Evolutionary conservation across 768 basidiomycete genomes (phyloP), one percentile per base, ranked within the genome.

Genomic region (Termitomyces sp.): DNA sequence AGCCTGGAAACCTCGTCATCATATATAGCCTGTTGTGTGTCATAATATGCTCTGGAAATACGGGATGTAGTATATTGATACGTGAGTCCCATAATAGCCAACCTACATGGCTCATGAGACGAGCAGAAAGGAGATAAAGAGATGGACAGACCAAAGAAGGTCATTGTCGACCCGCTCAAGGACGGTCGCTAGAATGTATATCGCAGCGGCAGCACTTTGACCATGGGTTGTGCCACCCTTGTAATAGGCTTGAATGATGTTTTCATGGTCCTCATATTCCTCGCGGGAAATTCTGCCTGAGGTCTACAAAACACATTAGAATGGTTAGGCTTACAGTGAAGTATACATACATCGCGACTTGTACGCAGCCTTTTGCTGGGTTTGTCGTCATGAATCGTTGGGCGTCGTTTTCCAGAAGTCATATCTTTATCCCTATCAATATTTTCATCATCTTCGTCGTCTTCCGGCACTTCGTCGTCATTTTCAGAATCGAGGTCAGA

Each of bases 141-240:
- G 23, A 46, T 43, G n/a, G 20, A 16, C 79, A 51, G 67, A 94
- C 97, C 97, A 99, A 49, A 98, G 77, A 7, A 95, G 79, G 71
- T 98, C 94, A 67, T 94, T 93, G 71, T 98, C 96, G 12, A 88
- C 90, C 36, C 95, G 85, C 67, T 95, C 94, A 9, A 98, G 81
- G n/a, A 87, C 81, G 5, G 89, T 93, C 10, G 95, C 93, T 3
- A 99, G 84, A 62, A 93, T 79, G 71, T 96, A 98, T 53, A 98
- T 83, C 32, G 89, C 89, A 26, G 89, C 88, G 10, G 95, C 86
- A 7, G 92, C 93, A 66, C 92, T 93, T 74, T 94, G 94, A 1
- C 93, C 93, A 67, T 91, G 83, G 75, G 85, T 92, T 49, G 92
- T 90, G 40, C 97, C 97, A 18, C 84, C 77, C 62, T 79, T 77